phyloP scores from a whole-genome alignment of 2,329 filamentous ascomycete species.

The Phialemonium atrogriseum region DNA sequence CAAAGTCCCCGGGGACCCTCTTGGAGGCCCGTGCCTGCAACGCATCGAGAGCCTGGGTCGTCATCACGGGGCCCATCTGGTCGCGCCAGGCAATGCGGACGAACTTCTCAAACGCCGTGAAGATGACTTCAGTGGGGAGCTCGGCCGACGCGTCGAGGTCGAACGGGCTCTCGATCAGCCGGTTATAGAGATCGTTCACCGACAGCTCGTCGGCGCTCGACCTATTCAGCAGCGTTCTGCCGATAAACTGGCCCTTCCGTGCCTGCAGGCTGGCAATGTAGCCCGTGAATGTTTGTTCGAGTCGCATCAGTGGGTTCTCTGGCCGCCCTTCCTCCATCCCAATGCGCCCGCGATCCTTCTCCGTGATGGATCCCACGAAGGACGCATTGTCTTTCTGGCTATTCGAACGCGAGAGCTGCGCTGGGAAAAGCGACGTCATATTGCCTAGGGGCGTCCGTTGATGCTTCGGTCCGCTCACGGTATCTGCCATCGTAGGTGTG shows the following conservation, averaged over 20 bases:
- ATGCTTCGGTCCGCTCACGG: constrained; percentile 25
- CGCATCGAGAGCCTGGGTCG: constrained; percentile 59
- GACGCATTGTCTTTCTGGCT: constrained; percentile 39
- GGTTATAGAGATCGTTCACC: constrained; percentile 87
- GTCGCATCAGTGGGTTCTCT: constrained; percentile 58
- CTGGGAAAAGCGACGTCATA: constrained; percentile 28
- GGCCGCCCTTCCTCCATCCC: constrained; percentile 43
- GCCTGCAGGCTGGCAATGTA: constrained; percentile 77
- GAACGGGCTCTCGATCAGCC: constrained; percentile 72
- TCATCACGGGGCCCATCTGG: constrained; percentile 78
- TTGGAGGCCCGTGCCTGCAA: constrained; percentile 63
- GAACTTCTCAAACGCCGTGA: constrained; percentile 91
- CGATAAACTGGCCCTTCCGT: constrained; percentile 80
- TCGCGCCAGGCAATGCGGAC: constrained; percentile 80
- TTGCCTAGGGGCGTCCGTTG: constrained; percentile 29
- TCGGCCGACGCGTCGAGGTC: constrained; percentile 70
- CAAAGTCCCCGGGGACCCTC: constrained; percentile 64
- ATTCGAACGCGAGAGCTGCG: constrained; percentile 30
- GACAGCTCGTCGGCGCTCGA: constrained; percentile 64
- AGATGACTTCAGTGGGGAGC: constrained; percentile 72
- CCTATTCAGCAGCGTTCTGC: constrained; percentile 64
- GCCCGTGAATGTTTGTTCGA: constrained; percentile 79
- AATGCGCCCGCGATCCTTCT: constrained; percentile 33
- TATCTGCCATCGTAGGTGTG: constrained; percentile 30
- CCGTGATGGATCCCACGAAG: constrained; percentile 45